phyloP scores from a whole-genome alignment of 2,329 filamentous ascomycete genomes.

The Penicillium sp. region DNA sequence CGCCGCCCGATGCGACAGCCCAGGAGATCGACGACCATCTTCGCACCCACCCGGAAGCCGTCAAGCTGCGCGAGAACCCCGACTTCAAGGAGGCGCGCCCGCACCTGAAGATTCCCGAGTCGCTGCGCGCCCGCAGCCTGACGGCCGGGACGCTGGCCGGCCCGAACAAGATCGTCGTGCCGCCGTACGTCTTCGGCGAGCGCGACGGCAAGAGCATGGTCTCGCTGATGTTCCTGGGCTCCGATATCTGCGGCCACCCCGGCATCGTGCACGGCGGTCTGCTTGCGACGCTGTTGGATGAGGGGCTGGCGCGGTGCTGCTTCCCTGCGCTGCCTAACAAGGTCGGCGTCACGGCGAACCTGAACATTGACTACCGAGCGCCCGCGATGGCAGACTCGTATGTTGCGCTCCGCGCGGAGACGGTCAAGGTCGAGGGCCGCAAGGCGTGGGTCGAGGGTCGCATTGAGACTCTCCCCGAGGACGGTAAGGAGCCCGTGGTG shows the following conservation, averaged over 20 bases:
- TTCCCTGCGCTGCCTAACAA: slow-evolving; percentile 85
- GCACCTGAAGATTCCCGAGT: slow-evolving; percentile 76
- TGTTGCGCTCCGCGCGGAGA: slow-evolving; percentile 74
- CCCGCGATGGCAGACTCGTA: slow-evolving; percentile 74
- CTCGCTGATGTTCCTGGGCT: slow-evolving; percentile 72
- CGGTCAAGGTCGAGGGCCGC: slow-evolving; percentile 80
- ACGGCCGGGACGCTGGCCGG: slow-evolving; percentile 78
- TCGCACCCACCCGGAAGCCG: slow-evolving; percentile 69
- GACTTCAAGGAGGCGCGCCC: slow-evolving; percentile 74
- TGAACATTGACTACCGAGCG: slow-evolving; percentile 77
- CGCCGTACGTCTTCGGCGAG: slow-evolving; percentile 74
- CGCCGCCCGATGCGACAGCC: slow-evolving; percentile 52
- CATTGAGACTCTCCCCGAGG: slow-evolving; percentile 71
- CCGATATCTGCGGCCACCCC: slow-evolving; percentile 80
- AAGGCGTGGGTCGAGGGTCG: slow-evolving; percentile 92
- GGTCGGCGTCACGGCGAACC: slow-evolving; percentile 74
- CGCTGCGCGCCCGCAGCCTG: slow-evolving; percentile 69
- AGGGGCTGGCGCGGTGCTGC: slow-evolving; percentile 81
- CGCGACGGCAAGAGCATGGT: slow-evolving; percentile 66
- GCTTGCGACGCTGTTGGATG: slow-evolving; percentile 88
- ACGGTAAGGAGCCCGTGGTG: slow-evolving; percentile 62
- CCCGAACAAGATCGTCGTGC: slow-evolving; percentile 71
- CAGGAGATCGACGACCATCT: slow-evolving; percentile 69
- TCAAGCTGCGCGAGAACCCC: slow-evolving; percentile 63
- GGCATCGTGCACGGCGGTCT: slow-evolving; percentile 88